Evolutionary conservation across 768 basidiomycete species (phyloP).

Genomic region (Inosperma sp.): DNA sequence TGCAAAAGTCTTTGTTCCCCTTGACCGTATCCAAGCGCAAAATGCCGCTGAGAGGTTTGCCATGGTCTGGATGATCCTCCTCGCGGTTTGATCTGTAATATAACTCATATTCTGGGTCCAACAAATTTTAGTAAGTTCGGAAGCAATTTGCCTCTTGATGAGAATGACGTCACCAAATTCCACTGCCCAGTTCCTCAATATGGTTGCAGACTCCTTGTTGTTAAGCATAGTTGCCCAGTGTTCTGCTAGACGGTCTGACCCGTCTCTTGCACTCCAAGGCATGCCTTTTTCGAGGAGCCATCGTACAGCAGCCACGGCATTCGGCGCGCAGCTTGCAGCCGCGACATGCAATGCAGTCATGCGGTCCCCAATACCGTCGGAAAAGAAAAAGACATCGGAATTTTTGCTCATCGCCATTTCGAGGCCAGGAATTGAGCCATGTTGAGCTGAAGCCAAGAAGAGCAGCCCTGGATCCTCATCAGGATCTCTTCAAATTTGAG

Average conservation of each 20-base stretch:
- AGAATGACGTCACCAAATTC: background rate
- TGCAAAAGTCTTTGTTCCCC: background rate
- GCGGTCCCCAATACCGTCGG: background rate
- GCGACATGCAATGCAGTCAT: background rate
- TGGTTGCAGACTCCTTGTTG: background rate
- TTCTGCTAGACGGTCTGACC: background rate
- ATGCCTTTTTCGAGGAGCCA: constrained; percentile 2
- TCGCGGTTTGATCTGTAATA: background rate
- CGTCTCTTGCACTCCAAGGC: background rate
- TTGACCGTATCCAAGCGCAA: background rate
- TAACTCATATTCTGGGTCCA: background rate
- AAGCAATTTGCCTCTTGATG: background rate
- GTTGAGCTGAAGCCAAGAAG: background rate
- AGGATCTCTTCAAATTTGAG: constrained; percentile 3
- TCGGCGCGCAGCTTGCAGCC: background rate
- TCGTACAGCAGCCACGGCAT: background rate
- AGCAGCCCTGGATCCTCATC: background rate
- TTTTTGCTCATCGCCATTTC: background rate
- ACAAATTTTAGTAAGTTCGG: background rate
- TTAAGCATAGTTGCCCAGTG: background rate
- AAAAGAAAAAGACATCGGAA: background rate
- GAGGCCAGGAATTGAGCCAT: background rate
- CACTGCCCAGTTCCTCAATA: constrained; percentile 1
- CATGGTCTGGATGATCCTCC: background rate
- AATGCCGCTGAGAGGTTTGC: background rate